Conservation (phyloP, 78 protist species). For the Isochrysis galbana region DNA sequence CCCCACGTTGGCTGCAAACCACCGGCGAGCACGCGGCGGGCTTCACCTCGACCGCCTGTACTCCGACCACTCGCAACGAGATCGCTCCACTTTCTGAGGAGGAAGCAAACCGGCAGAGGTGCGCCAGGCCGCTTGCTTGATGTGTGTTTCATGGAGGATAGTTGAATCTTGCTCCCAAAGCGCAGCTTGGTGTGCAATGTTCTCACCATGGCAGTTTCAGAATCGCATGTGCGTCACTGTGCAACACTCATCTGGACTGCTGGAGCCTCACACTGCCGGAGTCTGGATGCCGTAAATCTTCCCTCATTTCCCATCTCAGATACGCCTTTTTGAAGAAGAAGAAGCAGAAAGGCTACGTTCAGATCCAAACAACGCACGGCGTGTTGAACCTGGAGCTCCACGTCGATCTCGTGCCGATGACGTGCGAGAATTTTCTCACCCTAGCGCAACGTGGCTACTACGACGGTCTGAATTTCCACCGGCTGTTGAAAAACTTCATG, state of each 20-base stretch:
- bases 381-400: slow-evolving; percentile 26
- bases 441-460: slow-evolving; percentile 31
- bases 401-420: slow-evolving; percentile 20
- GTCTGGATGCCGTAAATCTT: no score
- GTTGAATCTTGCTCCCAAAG: no score
- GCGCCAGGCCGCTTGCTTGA: no score
- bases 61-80: background rate
- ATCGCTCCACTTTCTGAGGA: background rate
- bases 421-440: slow-evolving; percentile 41
- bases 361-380: slow-evolving; percentile 8
- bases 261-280: no score
- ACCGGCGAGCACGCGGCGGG: background rate
- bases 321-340: background rate
- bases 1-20: slow-evolving; percentile 9
- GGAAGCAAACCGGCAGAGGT: background rate
- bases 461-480: slow-evolving; percentile 30
- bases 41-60: background rate
- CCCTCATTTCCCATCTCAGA: no score
- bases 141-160: no score
- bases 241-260: no score
- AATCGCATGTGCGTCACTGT: no score
- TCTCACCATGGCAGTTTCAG: no score
- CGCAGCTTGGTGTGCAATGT: no score
- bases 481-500: slow-evolving; percentile 42
- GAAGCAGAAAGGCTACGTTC: slow-evolving; percentile 6